Evolutionary conservation across 495 filamentous ascomycete species (phyloP), one percentile per base, ranked within the genome.

Genomic region (Aspergillus egyptiacus): DNA sequence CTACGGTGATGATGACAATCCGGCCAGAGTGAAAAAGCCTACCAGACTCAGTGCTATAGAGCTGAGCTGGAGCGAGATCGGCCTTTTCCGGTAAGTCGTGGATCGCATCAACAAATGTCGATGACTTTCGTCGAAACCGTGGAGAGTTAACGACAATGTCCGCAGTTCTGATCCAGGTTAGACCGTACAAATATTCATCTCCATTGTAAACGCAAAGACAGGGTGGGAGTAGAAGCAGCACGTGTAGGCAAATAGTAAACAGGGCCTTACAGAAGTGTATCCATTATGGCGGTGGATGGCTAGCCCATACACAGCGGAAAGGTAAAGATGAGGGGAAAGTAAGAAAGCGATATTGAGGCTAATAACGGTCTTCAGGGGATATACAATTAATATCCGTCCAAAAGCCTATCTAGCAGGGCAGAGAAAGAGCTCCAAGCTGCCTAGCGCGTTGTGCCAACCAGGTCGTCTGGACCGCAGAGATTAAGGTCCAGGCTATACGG

Each of bases 11-110:
- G 48, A 99, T 97, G 31, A 89, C 90, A 55, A 99, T 97, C 25
- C 91, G 81, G 34, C 94, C 94, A 6, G 93, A 96, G 66, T 99
- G 94, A 62, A 97, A 99, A 19, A 99, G 81, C 17, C 91, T 80
- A 40, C 94, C 94, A 28, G 91, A 96, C 75, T 96, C 91, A 15
- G 94, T 99, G 63, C 89, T 95, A 66, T 99, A 99, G 19, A 99
- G 74, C 70, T 99, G 94, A 48, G 94, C 94, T 13, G 94, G 94
- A 2, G 94, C 94, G 71, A 94, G 80, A 48, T 89, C 84, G 43
- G 82, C 80, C 53, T 87, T 89, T 56, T 87, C 81, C 1, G 87
- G 81, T 46, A 95, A 75, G 70, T 96, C 91, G 69, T 99, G 94
- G 55, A 99, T 95, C 14, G 88, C 93, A 80, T 99, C 94, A 59